Evolutionary conservation across 2,329 filamentous ascomycete genomes (phyloP), one percentile per base, ranked within the genome.

Genomic region (Neonectria coccinea): DNA sequence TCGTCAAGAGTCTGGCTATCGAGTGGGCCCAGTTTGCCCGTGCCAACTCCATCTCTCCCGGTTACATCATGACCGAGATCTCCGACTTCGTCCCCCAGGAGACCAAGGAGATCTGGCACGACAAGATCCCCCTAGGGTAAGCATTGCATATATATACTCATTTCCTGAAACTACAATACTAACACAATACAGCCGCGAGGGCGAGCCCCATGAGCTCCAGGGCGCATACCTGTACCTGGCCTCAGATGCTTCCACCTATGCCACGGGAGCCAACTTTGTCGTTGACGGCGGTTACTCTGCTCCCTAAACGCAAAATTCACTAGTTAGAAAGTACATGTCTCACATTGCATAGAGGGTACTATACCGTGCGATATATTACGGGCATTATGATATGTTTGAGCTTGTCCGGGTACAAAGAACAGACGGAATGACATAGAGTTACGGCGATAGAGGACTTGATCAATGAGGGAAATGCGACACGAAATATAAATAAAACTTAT

Each of bases 11-110:
- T 1, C 77, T 88, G 27, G 85, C 86, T 0, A 78, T 83, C 5
- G 86, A 88, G 67, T 88, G 86, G 86, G 76, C 83, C 12, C 83
- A 86, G 3, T 87, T 88, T 67, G 86, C 85, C 3, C 79, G 86
- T 3, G 86, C 87, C 29, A 88, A 88, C 69, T 80, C 84, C 48
- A 83, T 88, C 10, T 77, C 75, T 22, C 76, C 76, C 4, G 76
- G 76, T 5, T 88, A 73, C 25, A 73, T 73, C 54, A 69, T 73
- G 33, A 73, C 71, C 20, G 71, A 73, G 59, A 73, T 73, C 48
- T 73, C 71, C 59, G 65, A 73, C 60, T 73, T 73, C 60, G 68
- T 73, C 12, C 68, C 72, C 22, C 71, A 70, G 25, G 71, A 73
- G 50, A 73, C 67, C 5, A 73, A 73, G 50, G 51, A 67, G 27